Evolutionary conservation across 352 stramenopile genomes (phyloP), one percentile per base, ranked within the genome.

Genomic region (Elongisporangium prolatum): DNA sequence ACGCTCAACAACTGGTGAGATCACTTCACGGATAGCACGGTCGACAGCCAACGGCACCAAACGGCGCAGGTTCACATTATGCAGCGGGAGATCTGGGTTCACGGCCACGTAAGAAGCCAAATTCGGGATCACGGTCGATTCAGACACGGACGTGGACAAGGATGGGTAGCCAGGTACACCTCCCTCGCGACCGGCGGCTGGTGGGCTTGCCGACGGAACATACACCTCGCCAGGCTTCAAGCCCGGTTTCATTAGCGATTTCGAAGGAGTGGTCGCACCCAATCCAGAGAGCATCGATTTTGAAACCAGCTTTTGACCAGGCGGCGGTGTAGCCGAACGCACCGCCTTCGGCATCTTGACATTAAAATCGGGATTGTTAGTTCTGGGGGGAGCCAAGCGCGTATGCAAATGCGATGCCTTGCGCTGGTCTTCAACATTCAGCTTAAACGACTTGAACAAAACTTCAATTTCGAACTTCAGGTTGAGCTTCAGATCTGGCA

Each of bases 401-500:
- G 84, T 94, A 51, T 89, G 78, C n/a, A 99, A 80, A 54, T 96
- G 60, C 53, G 93, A 87, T 14, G 87, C 84, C 56, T 97, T 97
- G 56, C 98, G 97, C 61, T 95, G 86, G 56, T 99, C 97, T 57
- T 98, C 95, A 38, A 99, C 80, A 48, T 97, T 98, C 1, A 99
- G 80, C 63, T 98, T 97, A 50, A 99, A 94, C 74, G 98, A 98
- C 75, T 99, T 99, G 80, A 97, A 99, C 4, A 99, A 69, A 47
- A 99, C 96, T 77, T 99, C 97, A 51, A 99, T 98, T 74, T 99
- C 97, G 71, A 99, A 99, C 68, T 99, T 99, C 52, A 99, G 96
- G 72, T 99, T 99, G 63, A 99, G 96, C 71, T 99, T 99, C 48
- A 99, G 84, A 63, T 99, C 96, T n/a, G 98, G 90, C 6, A 99